Percentiles rank a stretch among this genome's conserved stretches.
These are phyloP conservation scores for Staphylotrichum tortipilum DNA, from an alignment of 495 filamentous ascomycete species.

Conservation along the genomic window DNA sequence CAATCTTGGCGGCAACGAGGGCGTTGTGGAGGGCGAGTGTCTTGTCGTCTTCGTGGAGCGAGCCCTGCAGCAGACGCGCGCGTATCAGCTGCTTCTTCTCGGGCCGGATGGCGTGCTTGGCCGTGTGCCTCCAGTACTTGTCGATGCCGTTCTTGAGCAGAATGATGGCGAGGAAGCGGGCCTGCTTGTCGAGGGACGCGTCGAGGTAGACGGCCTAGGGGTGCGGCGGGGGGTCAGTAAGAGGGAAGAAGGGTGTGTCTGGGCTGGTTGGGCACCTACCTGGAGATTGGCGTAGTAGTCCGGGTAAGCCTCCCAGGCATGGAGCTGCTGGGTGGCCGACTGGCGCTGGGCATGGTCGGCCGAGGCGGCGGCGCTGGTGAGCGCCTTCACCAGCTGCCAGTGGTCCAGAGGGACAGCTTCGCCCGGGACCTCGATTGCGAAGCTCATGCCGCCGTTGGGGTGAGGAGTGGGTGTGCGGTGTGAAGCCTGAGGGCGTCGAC, in stretches of 20 bases:
- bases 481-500: background rate
- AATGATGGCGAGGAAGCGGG: slow-evolving; percentile 84
- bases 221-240: background rate
- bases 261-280: slow-evolving; percentile 32
- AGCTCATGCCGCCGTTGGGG: slow-evolving; percentile 33
- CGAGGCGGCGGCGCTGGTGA: slow-evolving; percentile 69
- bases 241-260: background rate
- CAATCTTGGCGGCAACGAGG: slow-evolving; percentile 76
- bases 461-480: background rate
- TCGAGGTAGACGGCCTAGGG: slow-evolving; percentile 68
- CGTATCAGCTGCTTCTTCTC: slow-evolving; percentile 70
- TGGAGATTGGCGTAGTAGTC: slow-evolving; percentile 76
- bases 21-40: slow-evolving; percentile 78
- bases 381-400: slow-evolving; percentile 60
- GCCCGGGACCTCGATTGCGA: slow-evolving; percentile 46
- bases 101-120: slow-evolving; percentile 59
- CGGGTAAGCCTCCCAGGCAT: slow-evolving; percentile 69
- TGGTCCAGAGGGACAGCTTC: slow-evolving; percentile 47
- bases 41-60: slow-evolving; percentile 61
- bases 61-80: slow-evolving; percentile 58
- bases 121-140: slow-evolving; percentile 77
- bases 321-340: slow-evolving; percentile 71
- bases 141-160: slow-evolving; percentile 94
- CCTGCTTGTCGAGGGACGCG: slow-evolving; percentile 58
- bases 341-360: slow-evolving; percentile 65